A percentile compares a stretch with the other conserved stretches of the same genome.
phyloP scores from a whole-genome alignment of 2,329 filamentous ascomycete genomes.

The Penicillium janthinellum region DNA sequence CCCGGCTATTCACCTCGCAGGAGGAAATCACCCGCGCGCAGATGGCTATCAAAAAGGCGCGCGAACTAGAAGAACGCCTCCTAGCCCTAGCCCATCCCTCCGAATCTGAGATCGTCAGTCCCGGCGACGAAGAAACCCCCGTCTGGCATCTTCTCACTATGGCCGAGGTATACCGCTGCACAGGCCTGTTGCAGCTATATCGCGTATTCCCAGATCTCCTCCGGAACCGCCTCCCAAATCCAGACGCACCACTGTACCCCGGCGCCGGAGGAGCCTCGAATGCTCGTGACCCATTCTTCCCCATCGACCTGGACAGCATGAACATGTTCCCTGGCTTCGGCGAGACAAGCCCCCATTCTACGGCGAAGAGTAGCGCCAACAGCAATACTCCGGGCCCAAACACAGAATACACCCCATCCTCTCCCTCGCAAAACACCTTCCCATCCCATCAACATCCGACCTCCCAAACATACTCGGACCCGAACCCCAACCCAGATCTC shows the following conservation, averaged over 20 bases:
- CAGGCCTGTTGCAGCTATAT: slow-evolving; percentile 58
- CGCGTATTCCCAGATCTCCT: slow-evolving; percentile 56
- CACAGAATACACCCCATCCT: neutral
- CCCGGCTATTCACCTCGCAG: slow-evolving; percentile 41
- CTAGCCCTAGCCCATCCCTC: slow-evolving; percentile 50
- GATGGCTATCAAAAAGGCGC: slow-evolving; percentile 39
- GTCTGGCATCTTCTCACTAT: slow-evolving; percentile 56
- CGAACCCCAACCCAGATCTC: slow-evolving; percentile 14
- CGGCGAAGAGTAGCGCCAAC: neutral
- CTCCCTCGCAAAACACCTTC: neutral
- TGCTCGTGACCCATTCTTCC: slow-evolving; percentile 26
- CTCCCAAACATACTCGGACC: slow-evolving; percentile 5
- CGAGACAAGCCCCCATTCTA: neutral
- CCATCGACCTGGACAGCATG: slow-evolving; percentile 27
- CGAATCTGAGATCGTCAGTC: slow-evolving; percentile 52
- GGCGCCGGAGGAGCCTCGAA: neutral
- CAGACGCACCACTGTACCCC: slow-evolving; percentile 9
- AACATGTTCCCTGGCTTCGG: slow-evolving; percentile 24
- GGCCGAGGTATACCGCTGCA: slow-evolving; percentile 56
- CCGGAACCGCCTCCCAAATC: slow-evolving; percentile 43
- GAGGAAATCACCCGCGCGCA: slow-evolving; percentile 37
- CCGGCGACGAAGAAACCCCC: slow-evolving; percentile 55
- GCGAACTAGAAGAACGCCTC: slow-evolving; percentile 52
- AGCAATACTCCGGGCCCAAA: neutral
- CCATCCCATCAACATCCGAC: slow-evolving; percentile 8